Conservation (phyloP, 805 yeast species). For the Starmera pachycereana region DNA sequence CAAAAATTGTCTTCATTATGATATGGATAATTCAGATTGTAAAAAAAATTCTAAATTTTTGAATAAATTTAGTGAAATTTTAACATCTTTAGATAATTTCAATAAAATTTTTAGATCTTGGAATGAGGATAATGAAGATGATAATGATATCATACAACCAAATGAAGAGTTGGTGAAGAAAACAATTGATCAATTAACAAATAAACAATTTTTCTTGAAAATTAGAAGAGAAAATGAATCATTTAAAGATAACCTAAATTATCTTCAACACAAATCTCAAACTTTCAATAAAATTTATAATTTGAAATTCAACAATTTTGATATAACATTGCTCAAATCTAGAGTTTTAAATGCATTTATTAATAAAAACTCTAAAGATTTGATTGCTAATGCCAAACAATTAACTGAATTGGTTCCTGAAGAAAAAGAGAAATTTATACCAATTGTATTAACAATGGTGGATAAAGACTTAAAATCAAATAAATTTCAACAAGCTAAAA, state of each 20-base stretch:
- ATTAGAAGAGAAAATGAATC: constrained; percentile 13
- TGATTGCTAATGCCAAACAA: constrained; percentile 19
- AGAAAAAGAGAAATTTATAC: constrained; percentile 24
- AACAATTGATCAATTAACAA: constrained; percentile 24
- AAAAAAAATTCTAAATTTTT: constrained; percentile 43
- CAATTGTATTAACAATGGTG: constrained; percentile 24
- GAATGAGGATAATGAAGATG: constrained; percentile 20
- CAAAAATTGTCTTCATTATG: constrained; percentile 63
- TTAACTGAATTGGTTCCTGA: constrained; percentile 7
- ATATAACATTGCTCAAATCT: constrained; percentile 24
- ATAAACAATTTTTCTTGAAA: constrained; percentile 10
- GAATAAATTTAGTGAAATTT: constrained; percentile 28
- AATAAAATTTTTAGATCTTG: constrained; percentile 36
- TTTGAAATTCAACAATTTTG: constrained; percentile 12
- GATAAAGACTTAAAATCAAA: constrained; percentile 26
- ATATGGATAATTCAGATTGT: constrained; percentile 62
- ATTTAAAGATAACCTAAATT: constrained; percentile 13
- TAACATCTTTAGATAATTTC: constrained; percentile 25
- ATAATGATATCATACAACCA: constrained; percentile 24
- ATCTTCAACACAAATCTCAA: constrained; percentile 6
- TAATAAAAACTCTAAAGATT: constrained; percentile 16
- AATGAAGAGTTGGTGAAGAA: constrained; percentile 32
- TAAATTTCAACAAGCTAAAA: constrained; percentile 29
- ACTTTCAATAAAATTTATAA: constrained; percentile 12
- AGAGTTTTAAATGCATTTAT: constrained; percentile 31